Conservation (phyloP, 1,284 basidiomycete species). For the Moesziomyces sp. region DNA sequence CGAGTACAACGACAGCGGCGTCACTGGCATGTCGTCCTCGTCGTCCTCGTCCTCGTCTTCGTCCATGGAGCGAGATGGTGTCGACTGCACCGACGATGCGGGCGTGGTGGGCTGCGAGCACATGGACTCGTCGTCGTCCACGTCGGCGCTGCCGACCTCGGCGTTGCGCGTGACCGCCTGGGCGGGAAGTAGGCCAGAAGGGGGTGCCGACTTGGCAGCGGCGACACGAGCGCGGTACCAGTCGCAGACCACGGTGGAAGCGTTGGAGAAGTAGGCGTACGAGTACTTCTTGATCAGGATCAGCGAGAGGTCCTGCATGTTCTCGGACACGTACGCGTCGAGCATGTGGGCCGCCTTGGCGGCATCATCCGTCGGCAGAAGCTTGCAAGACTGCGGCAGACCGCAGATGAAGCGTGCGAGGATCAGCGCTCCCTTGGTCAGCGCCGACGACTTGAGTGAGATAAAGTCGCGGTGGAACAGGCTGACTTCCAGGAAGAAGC, state of each 20-base stretch:
- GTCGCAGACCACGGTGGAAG: slow-evolving; percentile 88
- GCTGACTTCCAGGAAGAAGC: slow-evolving; percentile 98
- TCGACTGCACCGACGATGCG: slow-evolving; percentile 59
- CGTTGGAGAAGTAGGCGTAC: slow-evolving; percentile 91
- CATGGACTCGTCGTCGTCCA: slow-evolving; percentile 60
- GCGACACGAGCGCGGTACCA: slow-evolving; percentile 75
- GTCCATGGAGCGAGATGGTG: slow-evolving; percentile 63
- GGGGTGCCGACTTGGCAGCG: slow-evolving; percentile 24
- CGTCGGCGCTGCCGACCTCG: slow-evolving; percentile 28
- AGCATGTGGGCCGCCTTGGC: slow-evolving; percentile 76
- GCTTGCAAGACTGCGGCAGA: slow-evolving; percentile 29
- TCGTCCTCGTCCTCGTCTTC: slow-evolving; percentile 66
- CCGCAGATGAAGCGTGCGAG: slow-evolving; percentile 83
- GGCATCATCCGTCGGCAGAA: slow-evolving; percentile 36
- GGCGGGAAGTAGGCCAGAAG: slow-evolving; percentile 47
- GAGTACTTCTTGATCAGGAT: slow-evolving; percentile 98
- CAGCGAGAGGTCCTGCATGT: slow-evolving; percentile 88
- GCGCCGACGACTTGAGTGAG: slow-evolving; percentile 82
- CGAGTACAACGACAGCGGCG: slow-evolving; percentile 63
- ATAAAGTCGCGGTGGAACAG: slow-evolving; percentile 96
- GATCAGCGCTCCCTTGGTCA: slow-evolving; percentile 87
- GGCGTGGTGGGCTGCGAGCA: slow-evolving; percentile 58
- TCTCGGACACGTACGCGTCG: slow-evolving; percentile 84
- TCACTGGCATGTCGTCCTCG: slow-evolving; percentile 65
- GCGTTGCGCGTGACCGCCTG: slow-evolving; percentile 37